phyloP scores from a whole-genome alignment of 75 land plant species.

The Picea sitchensis region DNA sequence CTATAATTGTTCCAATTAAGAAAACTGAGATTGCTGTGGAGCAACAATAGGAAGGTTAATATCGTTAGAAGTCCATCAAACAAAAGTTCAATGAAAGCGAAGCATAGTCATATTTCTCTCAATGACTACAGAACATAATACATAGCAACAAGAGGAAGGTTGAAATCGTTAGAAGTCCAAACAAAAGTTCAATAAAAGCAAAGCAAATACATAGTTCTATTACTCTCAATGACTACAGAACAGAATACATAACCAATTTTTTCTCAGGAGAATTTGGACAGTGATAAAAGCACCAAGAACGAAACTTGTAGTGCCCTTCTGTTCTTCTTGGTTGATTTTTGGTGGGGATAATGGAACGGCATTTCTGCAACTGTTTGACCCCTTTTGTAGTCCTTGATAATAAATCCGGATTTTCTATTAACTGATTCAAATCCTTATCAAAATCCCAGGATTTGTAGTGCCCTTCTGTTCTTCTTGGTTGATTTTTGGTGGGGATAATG shows the following conservation, averaged over 20 bases:
- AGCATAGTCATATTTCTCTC: no score
- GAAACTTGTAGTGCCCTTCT: neutral
- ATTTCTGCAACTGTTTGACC: neutral
- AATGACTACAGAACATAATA: no score
- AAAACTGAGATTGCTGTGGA: neutral
- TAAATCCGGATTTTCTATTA: neutral
- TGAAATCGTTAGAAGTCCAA: neutral
- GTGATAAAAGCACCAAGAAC: neutral
- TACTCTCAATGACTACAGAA: neutral
- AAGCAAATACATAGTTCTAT: neutral
- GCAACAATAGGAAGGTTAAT: neutral
- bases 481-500: neutral
- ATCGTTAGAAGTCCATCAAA: no score
- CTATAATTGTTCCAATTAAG: neutral
- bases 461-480: no score
- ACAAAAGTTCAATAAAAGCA: neutral
- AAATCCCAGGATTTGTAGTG: neutral
- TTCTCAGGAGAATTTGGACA: slow-evolving; percentile 2
- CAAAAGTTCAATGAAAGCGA: no score
- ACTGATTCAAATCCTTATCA: slow-evolving; percentile 2
- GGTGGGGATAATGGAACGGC: no score
- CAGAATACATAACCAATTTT: neutral
- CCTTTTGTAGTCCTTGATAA: neutral
- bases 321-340: no score
- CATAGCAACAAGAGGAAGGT: no score